Evolutionary conservation across 2,329 filamentous ascomycete genomes (phyloP), one percentile per base, ranked within the genome.

Genomic region (Penicillium sp.): DNA sequence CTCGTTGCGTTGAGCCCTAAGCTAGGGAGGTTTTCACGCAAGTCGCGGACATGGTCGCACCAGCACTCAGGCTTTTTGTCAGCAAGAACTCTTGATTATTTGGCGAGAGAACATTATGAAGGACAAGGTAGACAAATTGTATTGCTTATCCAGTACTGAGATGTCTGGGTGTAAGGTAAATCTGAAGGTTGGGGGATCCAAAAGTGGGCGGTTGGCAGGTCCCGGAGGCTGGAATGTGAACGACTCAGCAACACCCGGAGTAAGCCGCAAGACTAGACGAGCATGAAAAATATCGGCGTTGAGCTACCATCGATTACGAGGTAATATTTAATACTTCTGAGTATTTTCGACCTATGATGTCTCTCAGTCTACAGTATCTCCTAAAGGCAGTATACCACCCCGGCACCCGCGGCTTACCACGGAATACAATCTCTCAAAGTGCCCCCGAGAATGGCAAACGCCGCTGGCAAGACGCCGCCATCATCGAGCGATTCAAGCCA

Each of bases 191-290:
- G 8, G 10, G 26, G 6, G 28, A 30, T 11, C 19, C 16, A 35
- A 7, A 33, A 22, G 48, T 25, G 48, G 48, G 30, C 30, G 35
- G 48, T 35, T 19, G 48, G 30, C 10, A 22, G 6, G 48, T 35
- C 30, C 48, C 46, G 16, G 16, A 49, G 26, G 33, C 26, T 35
- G 48, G 48, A 51, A 51, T 51, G 48, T 51, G 28, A 51, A 16
- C 13, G 16, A n/a, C 19, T 22, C 25, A 48, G 6, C 14, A 48
- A n/a, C 25, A 22, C 14, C 8, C 40, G 10, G 4, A 43, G 13
- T 19, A 3, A 43, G 11, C 19, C 45, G 6, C 45, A 3, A 48
- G 14, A 11, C 45, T 7, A 7, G 16, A 3, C 6, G 7, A 30
- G 14, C 25, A 30, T 6, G 25, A 11, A 26, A 46, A 16, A 26